Conservation (phyloP, 805 yeast genomes). For the Saccharomyces eubayanus region DNA sequence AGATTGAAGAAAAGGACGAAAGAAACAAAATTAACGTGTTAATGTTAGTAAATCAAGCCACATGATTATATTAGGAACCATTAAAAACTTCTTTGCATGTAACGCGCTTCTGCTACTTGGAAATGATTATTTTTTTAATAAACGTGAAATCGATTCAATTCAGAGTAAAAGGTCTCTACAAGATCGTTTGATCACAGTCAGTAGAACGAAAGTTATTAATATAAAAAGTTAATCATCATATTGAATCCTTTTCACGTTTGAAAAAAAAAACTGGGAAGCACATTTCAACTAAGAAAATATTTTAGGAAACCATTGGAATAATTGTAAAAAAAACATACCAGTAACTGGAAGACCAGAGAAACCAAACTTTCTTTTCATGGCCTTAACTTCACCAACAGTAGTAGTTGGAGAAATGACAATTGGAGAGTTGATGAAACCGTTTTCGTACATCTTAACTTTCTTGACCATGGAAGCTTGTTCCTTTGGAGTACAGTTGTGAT, state of each 20-base stretch:
- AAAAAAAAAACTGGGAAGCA: background rate
- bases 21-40: background rate
- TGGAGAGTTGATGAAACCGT: conserved; percentile 94
- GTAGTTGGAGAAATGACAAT: conserved; percentile 68
- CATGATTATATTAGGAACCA: background rate
- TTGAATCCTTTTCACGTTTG: conserved; percentile 4
- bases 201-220: conserved; percentile 98
- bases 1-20: conserved; percentile 12
- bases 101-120: background rate
- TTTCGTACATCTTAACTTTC: conserved; percentile 93
- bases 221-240: conserved; percentile 46
- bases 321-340: conserved; percentile 59
- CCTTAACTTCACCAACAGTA: conserved; percentile 75
- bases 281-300: background rate
- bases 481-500: conserved; percentile 92
- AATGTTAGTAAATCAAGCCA: conserved; percentile 15
- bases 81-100: background rate
- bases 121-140: background rate
- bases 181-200: conserved; percentile 94
- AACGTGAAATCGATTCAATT: conserved; percentile 5
- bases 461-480: conserved; percentile 98
- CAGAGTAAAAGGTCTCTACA: conserved; percentile 65
- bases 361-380: conserved; percentile 64
- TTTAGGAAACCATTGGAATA: background rate
- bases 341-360: conserved; percentile 98